A percentile compares a stretch with the other conserved stretches of the same genome.
phyloP scores from a whole-genome alignment of 768 basidiomycete species.

The Psilocybe sp. region DNA sequence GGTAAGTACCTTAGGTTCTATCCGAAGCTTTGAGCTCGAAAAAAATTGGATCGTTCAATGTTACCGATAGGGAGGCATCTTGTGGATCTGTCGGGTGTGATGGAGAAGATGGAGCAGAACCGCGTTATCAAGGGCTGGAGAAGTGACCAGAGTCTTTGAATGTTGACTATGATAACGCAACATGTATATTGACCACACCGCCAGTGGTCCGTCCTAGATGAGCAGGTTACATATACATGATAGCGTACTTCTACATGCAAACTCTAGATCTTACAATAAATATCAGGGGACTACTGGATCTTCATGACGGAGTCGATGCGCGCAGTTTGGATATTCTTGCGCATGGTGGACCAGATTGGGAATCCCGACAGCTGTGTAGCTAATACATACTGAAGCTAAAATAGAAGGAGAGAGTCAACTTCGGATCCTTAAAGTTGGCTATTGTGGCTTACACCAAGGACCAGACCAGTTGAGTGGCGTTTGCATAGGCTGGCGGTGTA shows the following conservation, averaged over 20 bases:
- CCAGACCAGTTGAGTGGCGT: slow-evolving; percentile 46
- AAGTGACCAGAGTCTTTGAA: no score
- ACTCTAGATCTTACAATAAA: background rate
- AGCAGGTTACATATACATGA: no score
- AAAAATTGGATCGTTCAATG: no score
- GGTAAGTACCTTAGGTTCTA: no score
- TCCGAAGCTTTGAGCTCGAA: no score
- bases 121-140: no score
- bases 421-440: background rate
- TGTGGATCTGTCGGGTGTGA: no score
- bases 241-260: background rate
- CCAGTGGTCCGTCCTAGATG: no score
- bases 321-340: slow-evolving; percentile 57
- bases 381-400: slow-evolving; percentile 51
- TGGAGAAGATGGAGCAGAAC: no score
- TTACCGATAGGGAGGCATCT: no score
- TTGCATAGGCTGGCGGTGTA: slow-evolving; percentile 47
- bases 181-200: no score
- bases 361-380: slow-evolving; percentile 52
- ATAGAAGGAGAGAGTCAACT: background rate
- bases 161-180: no score
- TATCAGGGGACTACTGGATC: slow-evolving; percentile 38
- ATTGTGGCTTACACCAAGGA: slow-evolving; percentile 30
- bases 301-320: slow-evolving; percentile 84
- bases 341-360: slow-evolving; percentile 52